Base-by-base conservation (phyloP, 495 filamentous ascomycete species). In the Annulohypoxylon stygium region DNA sequence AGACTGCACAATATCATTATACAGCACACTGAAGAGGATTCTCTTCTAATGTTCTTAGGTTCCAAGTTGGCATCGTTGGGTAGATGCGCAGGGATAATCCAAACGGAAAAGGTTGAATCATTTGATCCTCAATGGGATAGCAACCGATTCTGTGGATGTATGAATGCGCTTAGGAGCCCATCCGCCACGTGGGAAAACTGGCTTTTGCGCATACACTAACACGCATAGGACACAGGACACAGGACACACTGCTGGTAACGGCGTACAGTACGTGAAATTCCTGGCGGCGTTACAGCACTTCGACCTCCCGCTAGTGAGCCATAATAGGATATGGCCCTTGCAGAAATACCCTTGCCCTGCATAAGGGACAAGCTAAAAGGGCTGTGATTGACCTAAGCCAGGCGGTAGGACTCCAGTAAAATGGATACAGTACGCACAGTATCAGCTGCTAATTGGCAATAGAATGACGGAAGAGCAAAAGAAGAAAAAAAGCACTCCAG, bases 381-480 rank as follows among this genome's bases (percentile, higher is more conserved):
- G 41, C 39, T 58, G 16, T 74, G 66, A 74, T 74, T 74, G 71
- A 74, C 67, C 61, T 18, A 23, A 53, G 37, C 18, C 26, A 63
- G 57, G 58, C 39, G 50, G 71, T 65, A 41, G 67, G 67, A 67
- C 57, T 63, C 43, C 57, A 70, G 50, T 14, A 43, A 70, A 69
- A 55, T 39, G 67, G 39, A 70, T 70, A 74, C 71, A 74, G 71
- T 74, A 74, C 39, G 39, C 45, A 74, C 67, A 75, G 72, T 75
- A 70, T 59, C 34, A 53, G 26, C 67, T 60, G 26, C 53, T 70
- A 54, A 75, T 75, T 70, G 72, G 67, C n/a, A 58, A 70, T 64
- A 50, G 58, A 58, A 53, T 65, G 71, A 69, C 55, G 37, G 71
- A 55, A 61, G 72, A 67, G 48, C 10, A 67, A 14, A 70, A 70